phyloP scores from a whole-genome alignment of 2,329 filamentous ascomycete species.

The Phaeosphaeria sp. region DNA sequence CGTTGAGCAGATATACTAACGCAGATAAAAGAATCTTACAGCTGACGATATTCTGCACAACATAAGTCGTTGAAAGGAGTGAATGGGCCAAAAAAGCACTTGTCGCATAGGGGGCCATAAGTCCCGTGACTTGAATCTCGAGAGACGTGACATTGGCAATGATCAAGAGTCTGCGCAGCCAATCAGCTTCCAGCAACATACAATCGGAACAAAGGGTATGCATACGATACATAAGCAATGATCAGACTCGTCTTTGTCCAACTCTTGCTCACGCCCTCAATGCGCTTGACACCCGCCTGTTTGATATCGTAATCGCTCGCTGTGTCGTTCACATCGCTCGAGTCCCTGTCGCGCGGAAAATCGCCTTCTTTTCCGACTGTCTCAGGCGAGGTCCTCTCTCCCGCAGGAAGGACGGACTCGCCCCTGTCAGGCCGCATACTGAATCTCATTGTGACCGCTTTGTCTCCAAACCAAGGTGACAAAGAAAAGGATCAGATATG shows the following conservation, averaged over 20 bases:
- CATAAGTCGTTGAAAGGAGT: conserved; percentile 68
- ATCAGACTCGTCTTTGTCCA: conserved; percentile 57
- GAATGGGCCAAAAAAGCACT: conserved; percentile 70
- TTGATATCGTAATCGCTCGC: conserved; percentile 17
- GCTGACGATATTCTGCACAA: conserved; percentile 68
- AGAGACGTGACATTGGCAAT: conserved; percentile 72
- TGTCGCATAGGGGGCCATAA: conserved; percentile 69
- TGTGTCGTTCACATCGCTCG: conserved; percentile 13
- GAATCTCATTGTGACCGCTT: conserved; percentile 10
- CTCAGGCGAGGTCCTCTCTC: conserved; percentile 1
- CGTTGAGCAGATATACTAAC: background rate
- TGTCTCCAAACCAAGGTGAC: background rate
- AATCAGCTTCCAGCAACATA: conserved; percentile 14
- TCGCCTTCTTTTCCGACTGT: conserved; percentile 13
- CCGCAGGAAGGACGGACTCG: background rate
- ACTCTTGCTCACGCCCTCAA: conserved; percentile 56
- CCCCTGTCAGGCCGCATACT: conserved; percentile 11
- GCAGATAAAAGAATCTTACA: conserved; percentile 10
- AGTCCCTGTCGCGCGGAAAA: conserved; percentile 2
- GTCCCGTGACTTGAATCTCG: conserved; percentile 68
- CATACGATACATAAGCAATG: conserved; percentile 54
- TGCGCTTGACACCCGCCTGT: conserved; percentile 57
- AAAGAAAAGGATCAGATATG: background rate
- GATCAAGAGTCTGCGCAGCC: conserved; percentile 50
- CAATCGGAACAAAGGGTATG: background rate